Percentiles rank a stretch among this genome's conserved stretches.
Evolutionary conservation across 495 filamentous ascomycete species (phyloP).

Genomic region (Aspergillus heteromorphus): DNA sequence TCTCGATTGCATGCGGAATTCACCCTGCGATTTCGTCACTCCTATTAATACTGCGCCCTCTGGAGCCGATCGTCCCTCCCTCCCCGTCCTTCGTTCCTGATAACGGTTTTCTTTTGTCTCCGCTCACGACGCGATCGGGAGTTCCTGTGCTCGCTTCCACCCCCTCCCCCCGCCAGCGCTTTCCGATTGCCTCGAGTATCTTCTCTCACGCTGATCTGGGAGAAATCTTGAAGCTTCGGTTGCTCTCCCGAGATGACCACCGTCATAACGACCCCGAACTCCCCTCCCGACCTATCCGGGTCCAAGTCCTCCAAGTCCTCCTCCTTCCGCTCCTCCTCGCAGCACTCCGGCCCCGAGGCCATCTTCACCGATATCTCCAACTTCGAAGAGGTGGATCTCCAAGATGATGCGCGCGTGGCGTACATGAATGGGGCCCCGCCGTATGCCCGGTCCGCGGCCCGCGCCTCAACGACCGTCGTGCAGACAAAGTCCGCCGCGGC

Average conservation of each 20-base stretch:
- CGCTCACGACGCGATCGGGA: slow-evolving; percentile 12
- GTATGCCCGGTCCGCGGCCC: slow-evolving; percentile 25
- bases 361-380: slow-evolving; percentile 66
- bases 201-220: not conserved
- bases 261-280: slow-evolving; percentile 57
- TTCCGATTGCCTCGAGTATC: not conserved
- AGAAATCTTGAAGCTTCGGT: no score
- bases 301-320: slow-evolving; percentile 89
- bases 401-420: slow-evolving; percentile 52
- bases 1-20: not conserved
- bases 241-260: slow-evolving; percentile 44
- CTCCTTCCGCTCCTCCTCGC: slow-evolving; percentile 75
- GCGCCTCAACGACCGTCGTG: slow-evolving; percentile 30
- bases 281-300: slow-evolving; percentile 75
- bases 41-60: slow-evolving; percentile 12
- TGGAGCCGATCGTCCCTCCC: slow-evolving; percentile 4
- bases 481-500: slow-evolving; percentile 30
- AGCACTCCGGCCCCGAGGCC: slow-evolving; percentile 57
- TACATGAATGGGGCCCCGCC: slow-evolving; percentile 26
- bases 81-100: slow-evolving; percentile 14
- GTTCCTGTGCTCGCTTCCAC: not conserved
- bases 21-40: slow-evolving; percentile 13
- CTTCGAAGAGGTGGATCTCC: slow-evolving; percentile 90
- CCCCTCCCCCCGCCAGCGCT: not conserved
- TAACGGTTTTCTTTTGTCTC: slow-evolving; percentile 8